Conservation (phyloP, 108 stramenopile genomes). For the Craspedostauros australis region DNA sequence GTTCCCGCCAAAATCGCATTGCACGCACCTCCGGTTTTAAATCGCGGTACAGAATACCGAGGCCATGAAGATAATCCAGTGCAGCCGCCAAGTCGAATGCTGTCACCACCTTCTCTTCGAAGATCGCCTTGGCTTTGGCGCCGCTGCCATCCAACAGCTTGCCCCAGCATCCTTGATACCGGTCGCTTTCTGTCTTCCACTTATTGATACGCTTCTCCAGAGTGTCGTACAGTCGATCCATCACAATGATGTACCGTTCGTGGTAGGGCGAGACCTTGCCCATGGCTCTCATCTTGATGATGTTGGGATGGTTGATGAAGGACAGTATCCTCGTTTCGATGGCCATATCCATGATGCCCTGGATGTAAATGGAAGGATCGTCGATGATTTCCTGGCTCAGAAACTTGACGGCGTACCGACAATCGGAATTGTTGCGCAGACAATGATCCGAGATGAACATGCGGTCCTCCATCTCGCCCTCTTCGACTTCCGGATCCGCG, state of each 20-base stretch:
- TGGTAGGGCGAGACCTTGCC: conserved; percentile 16
- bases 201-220: conserved; percentile 35
- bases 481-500: conserved; percentile 10
- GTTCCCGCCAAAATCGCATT: no score
- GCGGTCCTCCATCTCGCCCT: conserved; percentile 25
- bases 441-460: conserved; percentile 51
- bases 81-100: conserved; percentile 49
- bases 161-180: conserved; percentile 15
- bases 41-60: conserved; percentile 37
- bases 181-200: conserved; percentile 25
- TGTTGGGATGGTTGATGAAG: conserved; percentile 53
- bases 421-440: conserved; percentile 35
- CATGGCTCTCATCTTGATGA: conserved; percentile 55
- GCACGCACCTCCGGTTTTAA: conserved; percentile 25
- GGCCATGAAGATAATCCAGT: conserved; percentile 35
- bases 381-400: conserved; percentile 11
- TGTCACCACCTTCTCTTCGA: conserved; percentile 23
- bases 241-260: conserved; percentile 35
- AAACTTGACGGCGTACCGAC: conserved; percentile 44
- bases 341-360: conserved; percentile 54
- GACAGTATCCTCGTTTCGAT: conserved; percentile 51
- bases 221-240: conserved; percentile 58
- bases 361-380: conserved; percentile 7
- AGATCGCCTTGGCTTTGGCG: conserved; percentile 24
- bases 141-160: conserved; percentile 21